Base-by-base conservation (phyloP, 1,284 basidiomycete genomes). In the Volvariella surrecta region DNA sequence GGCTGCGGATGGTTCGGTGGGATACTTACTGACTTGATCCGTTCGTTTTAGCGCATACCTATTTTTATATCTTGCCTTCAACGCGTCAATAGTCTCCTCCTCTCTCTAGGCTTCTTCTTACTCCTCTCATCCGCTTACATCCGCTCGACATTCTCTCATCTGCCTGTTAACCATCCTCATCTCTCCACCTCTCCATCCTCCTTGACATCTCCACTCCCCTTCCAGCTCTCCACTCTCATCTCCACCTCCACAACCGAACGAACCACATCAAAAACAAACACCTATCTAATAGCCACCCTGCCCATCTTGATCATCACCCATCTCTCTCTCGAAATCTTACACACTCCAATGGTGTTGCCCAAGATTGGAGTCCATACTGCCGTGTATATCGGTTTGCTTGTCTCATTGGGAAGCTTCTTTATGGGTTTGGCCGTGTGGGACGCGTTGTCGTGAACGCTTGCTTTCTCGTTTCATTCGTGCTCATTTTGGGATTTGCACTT, bases 1-100 rank as follows among this genome's bases (percentile, higher is more conserved):
- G n/a, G n/a, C n/a, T n/a, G n/a, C n/a, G n/a, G n/a, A n/a, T 35
- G 34, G 34, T 35, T 15, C 8, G 7, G n/a, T 39, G 31, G 17
- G 20, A 21, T 32, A n/a, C 22, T 32, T 22, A 21, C 11, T 38
- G 3, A 8, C 30, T 49, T 47, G 46, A 24, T 28, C 10, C 40
- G 20, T 15, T 32, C 43, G 32, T n/a, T 34, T 35, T 53, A 86
- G 82, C 70, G 68, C 52, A 84, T 89, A 20, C 86, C 86, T 1
- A 76, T 84, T 11, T 83, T 87, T 54, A 70, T 89, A 20, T 74
- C 79, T 3, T 82, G 77, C 54, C 67, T 89, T 39, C 81, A 86
- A 56, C 74, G 85, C 44, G 60, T 86, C 49, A 83, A 85, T 58
- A 73, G 79, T 2, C 70, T 86, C 48, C 57, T 87, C 4, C 70